Evolutionary conservation across 176 grass and related monocot species (phyloP).

Genomic region (Hsuehochloa calcarea): DNA sequence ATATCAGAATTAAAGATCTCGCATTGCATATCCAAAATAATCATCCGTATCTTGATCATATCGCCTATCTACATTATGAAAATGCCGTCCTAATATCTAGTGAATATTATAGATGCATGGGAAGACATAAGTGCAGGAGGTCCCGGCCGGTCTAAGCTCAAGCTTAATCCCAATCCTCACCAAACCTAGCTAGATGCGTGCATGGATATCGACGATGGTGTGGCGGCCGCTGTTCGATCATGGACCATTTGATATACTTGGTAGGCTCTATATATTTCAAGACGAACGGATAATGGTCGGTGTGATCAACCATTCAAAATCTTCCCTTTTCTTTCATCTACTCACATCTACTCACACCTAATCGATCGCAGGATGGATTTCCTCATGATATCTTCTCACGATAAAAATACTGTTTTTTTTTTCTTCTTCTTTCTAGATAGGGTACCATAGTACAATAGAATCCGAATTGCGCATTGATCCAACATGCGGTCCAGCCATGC

Average conservation of each 20-base stretch:
- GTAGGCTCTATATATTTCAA: neutral
- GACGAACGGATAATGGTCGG: slow-evolving; percentile 1
- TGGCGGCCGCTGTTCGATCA: neutral
- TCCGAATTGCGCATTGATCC: slow-evolving; percentile 5
- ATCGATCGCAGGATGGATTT: neutral
- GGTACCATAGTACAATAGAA: neutral
- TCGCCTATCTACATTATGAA: slow-evolving; percentile 20
- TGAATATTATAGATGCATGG: neutral
- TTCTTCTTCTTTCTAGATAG: neutral
- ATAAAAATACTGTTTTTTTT: neutral
- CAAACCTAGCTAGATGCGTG: neutral
- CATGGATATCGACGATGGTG: neutral
- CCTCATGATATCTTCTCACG: neutral
- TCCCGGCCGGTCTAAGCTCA: neutral
- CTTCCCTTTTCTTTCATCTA: neutral
- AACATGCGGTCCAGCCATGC: slow-evolving; percentile 10
- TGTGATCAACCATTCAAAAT: neutral
- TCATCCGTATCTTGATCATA: slow-evolving; percentile 3
- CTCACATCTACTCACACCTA: slow-evolving; percentile 1
- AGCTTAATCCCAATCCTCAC: neutral
- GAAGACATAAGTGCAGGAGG: too few species aligned
- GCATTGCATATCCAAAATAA: neutral
- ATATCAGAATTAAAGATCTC: neutral
- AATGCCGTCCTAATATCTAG: slow-evolving; percentile 16
- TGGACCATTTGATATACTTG: neutral